phyloP scores from a whole-genome alignment of 352 stramenopile genomes.

The Globisporangium apiculatum region DNA sequence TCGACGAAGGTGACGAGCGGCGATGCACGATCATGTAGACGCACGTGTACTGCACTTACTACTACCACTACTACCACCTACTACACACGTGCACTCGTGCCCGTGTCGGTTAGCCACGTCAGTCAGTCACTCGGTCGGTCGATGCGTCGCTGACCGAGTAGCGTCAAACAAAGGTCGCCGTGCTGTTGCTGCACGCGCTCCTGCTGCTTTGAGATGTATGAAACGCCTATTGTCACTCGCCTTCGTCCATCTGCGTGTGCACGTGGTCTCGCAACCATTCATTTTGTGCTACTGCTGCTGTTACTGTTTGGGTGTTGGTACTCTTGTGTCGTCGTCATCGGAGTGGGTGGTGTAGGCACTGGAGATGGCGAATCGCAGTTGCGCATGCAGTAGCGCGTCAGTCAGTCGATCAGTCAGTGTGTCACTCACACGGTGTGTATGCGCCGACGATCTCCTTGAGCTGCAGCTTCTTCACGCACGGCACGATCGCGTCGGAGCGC shows the following conservation, averaged over 20 bases:
- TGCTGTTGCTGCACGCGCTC: neutral
- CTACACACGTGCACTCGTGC: too few relatives aligned
- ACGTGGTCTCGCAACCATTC: neutral
- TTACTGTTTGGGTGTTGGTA: too few relatives aligned
- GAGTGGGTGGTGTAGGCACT: too few relatives aligned
- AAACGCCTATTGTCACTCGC: slow-evolving; percentile 1
- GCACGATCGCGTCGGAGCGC: slow-evolving; percentile 45
- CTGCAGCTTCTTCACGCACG: slow-evolving; percentile 62
- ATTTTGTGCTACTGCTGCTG: too few relatives aligned
- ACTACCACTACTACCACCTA: too few relatives aligned
- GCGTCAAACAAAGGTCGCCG: too few relatives aligned
- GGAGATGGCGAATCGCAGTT: too few relatives aligned
- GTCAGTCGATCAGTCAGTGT: neutral
- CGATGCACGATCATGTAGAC: slow-evolving; percentile 81
- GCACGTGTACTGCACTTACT: too few relatives aligned
- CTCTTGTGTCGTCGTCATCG: too few relatives aligned
- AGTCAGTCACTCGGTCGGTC: too few relatives aligned
- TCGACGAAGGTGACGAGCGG: slow-evolving; percentile 75
- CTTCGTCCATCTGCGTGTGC: neutral
- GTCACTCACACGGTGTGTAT: slow-evolving; percentile 48
- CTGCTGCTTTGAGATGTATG: slow-evolving; percentile 2
- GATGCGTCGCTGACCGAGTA: neutral
- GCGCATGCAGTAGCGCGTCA: neutral
- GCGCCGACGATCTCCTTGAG: slow-evolving; percentile 69
- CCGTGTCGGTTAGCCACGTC: too few relatives aligned